A percentile compares a stretch with the other conserved stretches of the same genome.
Conservation (phyloP, 805 yeast species). For the Yamadazyma laniorum region DNA sequence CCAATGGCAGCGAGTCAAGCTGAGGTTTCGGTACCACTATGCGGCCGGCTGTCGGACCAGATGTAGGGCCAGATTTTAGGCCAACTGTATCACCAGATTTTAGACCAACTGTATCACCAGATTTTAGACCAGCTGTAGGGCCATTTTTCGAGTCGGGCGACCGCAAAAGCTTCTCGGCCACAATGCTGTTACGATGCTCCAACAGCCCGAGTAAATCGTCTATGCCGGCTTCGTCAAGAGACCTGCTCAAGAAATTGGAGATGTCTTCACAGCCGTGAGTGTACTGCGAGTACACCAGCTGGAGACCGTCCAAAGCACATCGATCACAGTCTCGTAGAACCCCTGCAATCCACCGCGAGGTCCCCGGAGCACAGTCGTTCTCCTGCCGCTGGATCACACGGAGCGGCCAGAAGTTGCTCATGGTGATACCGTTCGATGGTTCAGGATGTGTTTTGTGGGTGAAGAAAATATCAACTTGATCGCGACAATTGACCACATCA, state of each 20-base stretch:
- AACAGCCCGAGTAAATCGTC: neutral
- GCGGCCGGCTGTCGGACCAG: too few species aligned
- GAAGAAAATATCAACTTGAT: constrained; percentile 1
- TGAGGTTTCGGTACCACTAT: neutral
- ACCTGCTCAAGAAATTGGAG: constrained; percentile 40
- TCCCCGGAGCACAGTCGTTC: constrained; percentile 37
- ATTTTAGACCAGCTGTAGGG: neutral
- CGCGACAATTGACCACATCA: too few species aligned
- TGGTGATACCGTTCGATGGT: too few species aligned
- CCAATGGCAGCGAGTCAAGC: neutral
- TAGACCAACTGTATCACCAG: too few species aligned
- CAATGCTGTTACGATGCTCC: neutral
- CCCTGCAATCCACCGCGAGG: constrained; percentile 50
- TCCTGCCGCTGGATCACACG: neutral
- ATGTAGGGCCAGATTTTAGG: neutral
- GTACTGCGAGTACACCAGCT: constrained; percentile 39
- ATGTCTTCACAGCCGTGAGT: constrained; percentile 40
- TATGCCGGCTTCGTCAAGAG: constrained; percentile 16
- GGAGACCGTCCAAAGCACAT: constrained; percentile 35
- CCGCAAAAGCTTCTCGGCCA: constrained; percentile 1
- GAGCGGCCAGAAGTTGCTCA: constrained; percentile 9
- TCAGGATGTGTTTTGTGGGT: too few species aligned
- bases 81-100: too few species aligned
- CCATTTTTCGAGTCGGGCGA: neutral
- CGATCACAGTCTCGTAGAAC: constrained; percentile 41